Evolutionary conservation across 495 filamentous ascomycete genomes (phyloP), one percentile per base, ranked within the genome.

Genomic region (Neurospora tetraspora): DNA sequence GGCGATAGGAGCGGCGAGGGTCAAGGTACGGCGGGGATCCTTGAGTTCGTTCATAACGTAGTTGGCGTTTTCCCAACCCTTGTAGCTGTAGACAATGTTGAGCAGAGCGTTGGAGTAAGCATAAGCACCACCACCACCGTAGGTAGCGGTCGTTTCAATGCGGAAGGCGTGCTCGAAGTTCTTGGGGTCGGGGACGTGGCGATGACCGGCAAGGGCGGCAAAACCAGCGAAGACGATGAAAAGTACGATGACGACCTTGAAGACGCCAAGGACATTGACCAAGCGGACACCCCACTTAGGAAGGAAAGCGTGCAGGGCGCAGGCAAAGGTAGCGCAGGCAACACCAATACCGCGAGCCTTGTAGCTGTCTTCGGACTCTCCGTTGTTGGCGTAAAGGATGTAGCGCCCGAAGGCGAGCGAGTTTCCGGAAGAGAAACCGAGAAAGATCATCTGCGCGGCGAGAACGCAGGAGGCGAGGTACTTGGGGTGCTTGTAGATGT

Each of bases 341-440:
- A 91, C 79, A 5, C 86, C 90, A 71, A 91, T 86, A 7, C 82
- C 85, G 38, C 89, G 88, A 43, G 88, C 86, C 39, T 87, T 86
- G 87, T 89, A 92, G 18, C 86, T 82, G 73, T 87, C 86, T 16
- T 74, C 69, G 39, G 85, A 85, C 7, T 86, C 77, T 72, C 79
- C 82, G 23, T 86, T 85, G 0, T 87, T 81, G 0, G 89, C 90
- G 73, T 87, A 87, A 76, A 92, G 86, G 38, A 89, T 85, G 73
- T 92, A 92, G 73, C 88, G 82, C 69, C 90, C 90, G 39, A 92
- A 90, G 6, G 90, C 87, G 68, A 92, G 86, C 47, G 88, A 88
- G 79, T 92, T 92, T 4, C 85, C 86, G 2, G 88, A 85, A 16
- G 82, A 83, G 75, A 84, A 85, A 5, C 83, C 83, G 16, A 88